Base-by-base conservation (phyloP, 352 stramenopile species). In the Phytophthora uliginosa region DNA sequence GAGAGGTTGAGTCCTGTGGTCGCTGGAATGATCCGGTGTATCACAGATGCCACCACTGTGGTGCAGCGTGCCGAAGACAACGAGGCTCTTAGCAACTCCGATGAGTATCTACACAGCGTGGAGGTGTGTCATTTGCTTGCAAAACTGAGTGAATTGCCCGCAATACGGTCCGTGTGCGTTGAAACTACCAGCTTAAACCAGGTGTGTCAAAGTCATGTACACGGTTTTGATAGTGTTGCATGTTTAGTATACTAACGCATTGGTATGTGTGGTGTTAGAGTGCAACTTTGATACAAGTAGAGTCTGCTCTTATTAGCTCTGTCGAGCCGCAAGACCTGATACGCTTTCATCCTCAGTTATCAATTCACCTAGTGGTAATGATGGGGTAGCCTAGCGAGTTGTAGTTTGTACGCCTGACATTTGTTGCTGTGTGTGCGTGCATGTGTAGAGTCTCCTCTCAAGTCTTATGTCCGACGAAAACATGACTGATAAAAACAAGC, bases 51-150 rank as follows among this genome's bases (percentile, higher is more conserved):
- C 7, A 77, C 66, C 0, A 45, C 64, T 10, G 55, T 88, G 17
- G 77, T 90, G 17, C 84, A 93, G 66, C 71, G 72, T 31, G 75
- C 66, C 12, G 77, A 84, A 18, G 70, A 81, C 20, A 69, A 71
- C 7, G 84, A 90, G 18, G 74, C 80, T 8, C 71, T 92, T 7
- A 77, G 76, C 7, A 69, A 76, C 6, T 90, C 84, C 0, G 85
- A 92, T 62, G 83, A 90, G 31, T 96, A 96, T 66, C 56, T 91
- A 45, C 82, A 94, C 31, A 86, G 77, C 34, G 85, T 92, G 5
- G 66, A 79, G 7, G 75, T 90, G 1, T 92, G 82, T 26, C 83
- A 89, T 60, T 56, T 96, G 22, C 68, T 96, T 40, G 62, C 82
- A 3, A 91, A 86, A 36, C 60, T 96, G n/a, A 79, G 76, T 18